A percentile compares a stretch with the other conserved stretches of the same genome.
Conservation (phyloP, 768 basidiomycete species). For the Tulasnella sp. region DNA sequence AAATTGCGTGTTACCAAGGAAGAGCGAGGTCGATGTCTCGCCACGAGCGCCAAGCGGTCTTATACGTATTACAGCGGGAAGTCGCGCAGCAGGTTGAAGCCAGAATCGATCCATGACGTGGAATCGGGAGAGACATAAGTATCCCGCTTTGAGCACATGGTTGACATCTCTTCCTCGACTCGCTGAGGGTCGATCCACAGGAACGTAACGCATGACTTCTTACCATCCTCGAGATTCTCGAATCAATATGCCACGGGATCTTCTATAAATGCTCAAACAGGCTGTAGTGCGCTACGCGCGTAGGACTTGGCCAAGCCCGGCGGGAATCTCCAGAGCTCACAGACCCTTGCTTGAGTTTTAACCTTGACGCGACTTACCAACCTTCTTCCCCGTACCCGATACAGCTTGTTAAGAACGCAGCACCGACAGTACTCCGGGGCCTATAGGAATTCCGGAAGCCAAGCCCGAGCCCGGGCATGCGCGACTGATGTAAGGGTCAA, state of each 20-base stretch:
- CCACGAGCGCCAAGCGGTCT: too few species aligned
- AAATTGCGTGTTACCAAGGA: too few species aligned
- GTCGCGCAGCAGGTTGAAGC: background rate
- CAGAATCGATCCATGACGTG: background rate
- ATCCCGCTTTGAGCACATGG: background rate
- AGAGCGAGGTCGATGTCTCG: too few species aligned
- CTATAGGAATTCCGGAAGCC: background rate
- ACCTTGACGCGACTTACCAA: background rate
- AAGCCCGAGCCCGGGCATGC: background rate
- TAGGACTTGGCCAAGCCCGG: background rate
- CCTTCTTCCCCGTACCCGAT: background rate
- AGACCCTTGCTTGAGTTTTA: conserved; percentile 12
- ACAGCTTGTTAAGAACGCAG: background rate
- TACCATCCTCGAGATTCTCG: background rate
- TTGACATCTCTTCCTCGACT: background rate
- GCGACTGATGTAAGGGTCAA: background rate
- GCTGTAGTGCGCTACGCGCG: background rate
- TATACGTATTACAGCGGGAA: background rate
- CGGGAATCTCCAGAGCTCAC: background rate
- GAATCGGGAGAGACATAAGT: background rate
- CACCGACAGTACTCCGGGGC: background rate
- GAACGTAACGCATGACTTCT: background rate
- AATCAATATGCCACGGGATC: background rate
- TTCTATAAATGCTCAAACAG: background rate
- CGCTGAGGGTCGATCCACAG: background rate